Percentiles rank a stretch among this genome's conserved stretches.
Evolutionary conservation across 2,329 filamentous ascomycete species (phyloP).

Genomic region (Pseudocercospora macadamiae): DNA sequence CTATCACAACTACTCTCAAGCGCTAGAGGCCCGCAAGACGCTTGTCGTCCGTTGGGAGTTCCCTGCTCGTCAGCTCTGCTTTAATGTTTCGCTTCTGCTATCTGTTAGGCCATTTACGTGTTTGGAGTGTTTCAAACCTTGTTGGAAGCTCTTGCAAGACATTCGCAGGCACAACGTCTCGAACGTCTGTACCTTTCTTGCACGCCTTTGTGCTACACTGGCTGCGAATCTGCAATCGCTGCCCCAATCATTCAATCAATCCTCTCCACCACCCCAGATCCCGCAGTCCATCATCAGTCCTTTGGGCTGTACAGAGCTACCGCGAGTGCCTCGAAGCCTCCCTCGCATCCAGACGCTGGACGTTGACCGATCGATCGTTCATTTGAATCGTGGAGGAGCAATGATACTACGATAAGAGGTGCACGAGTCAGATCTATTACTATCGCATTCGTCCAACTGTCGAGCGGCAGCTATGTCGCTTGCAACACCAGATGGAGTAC

Average conservation of each 20-base stretch:
- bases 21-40: slow-evolving; percentile 10
- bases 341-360: neutral
- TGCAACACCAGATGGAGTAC: slow-evolving; percentile 42
- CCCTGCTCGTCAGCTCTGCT: slow-evolving; percentile 11
- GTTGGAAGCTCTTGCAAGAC: slow-evolving; percentile 13
- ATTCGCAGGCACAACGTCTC: neutral
- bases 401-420: slow-evolving; percentile 7
- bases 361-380: neutral
- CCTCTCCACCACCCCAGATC: neutral
- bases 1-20: slow-evolving; percentile 13
- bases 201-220: neutral
- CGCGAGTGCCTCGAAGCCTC: neutral
- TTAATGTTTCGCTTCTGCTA: slow-evolving; percentile 20
- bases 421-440: slow-evolving; percentile 3
- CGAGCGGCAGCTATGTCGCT: slow-evolving; percentile 31
- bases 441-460: neutral
- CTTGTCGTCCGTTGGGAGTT: slow-evolving; percentile 19
- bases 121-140: slow-evolving; percentile 22
- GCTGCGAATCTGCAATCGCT: too few species aligned
- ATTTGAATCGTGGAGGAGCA: neutral
- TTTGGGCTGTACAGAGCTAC: neutral
- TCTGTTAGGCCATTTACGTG: slow-evolving; percentile 16
- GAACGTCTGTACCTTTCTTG: neutral
- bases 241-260: too few species aligned
- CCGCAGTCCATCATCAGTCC: neutral